These are phyloP conservation scores for Dactylellina parvicollis DNA, from an alignment of 2,329 filamentous ascomycete species.

Conservation along the genomic window DNA sequence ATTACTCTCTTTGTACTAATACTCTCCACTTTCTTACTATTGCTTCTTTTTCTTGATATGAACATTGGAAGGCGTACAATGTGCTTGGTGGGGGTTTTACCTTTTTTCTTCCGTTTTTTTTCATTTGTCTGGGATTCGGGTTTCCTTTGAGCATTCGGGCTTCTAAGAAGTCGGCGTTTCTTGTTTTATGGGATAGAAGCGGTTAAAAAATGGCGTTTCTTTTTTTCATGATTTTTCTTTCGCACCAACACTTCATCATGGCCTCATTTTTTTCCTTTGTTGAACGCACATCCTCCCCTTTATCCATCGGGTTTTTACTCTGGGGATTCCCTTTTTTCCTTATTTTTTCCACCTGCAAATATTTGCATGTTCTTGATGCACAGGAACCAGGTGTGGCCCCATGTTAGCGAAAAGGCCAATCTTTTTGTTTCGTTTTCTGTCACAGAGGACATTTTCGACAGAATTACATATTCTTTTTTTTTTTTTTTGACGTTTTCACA, in stretches of 20 bases:
- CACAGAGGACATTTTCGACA: no score
- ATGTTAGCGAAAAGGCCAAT: no score
- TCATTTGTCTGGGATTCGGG: neutral
- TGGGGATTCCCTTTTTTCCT: no score
- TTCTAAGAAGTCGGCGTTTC: neutral
- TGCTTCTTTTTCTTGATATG: constrained; percentile 5
- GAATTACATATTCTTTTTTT: no score
- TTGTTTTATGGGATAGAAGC: constrained; percentile 9
- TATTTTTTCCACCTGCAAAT: no score
- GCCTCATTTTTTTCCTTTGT: constrained; percentile 4
- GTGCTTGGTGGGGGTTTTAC: constrained; percentile 8
- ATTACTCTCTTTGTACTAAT: constrained; percentile 10
- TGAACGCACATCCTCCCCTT: neutral
- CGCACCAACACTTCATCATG: neutral
- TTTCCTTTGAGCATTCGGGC: neutral
- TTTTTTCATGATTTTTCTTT: neutral
- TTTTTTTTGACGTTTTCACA: neutral
- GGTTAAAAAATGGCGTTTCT: neutral
- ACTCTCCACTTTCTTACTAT: constrained; percentile 9
- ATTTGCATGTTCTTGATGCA: no score
- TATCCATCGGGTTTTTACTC: no score
- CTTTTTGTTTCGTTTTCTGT: neutral
- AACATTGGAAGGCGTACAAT: constrained; percentile 24
- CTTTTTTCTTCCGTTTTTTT: constrained; percentile 1
- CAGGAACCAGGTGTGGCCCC: no score